These are phyloP conservation scores for Cicer yamashitae DNA, from an alignment of 306 rosid species.

Conservation along the genomic window DNA sequence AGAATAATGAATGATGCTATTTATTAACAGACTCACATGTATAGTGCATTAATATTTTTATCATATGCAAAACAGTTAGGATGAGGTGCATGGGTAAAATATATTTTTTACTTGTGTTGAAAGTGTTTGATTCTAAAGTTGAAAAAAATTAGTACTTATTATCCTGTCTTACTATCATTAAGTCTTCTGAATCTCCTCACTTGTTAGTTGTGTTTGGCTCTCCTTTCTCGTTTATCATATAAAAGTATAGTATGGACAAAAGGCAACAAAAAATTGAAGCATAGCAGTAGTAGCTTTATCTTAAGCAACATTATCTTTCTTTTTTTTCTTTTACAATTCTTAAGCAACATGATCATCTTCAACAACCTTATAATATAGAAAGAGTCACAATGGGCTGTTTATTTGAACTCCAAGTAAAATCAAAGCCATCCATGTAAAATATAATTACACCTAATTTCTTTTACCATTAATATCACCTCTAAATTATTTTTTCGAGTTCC, in stretches of 20 bases:
- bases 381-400: not conserved
- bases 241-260: no score
- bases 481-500: no score
- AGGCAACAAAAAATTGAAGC: no score
- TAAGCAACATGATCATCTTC: no score
- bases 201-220: not conserved
- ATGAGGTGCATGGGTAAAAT: not conserved
- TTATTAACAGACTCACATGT: slow-evolving; percentile 16
- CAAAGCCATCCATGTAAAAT: not conserved
- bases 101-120: not conserved
- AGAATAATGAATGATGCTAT: slow-evolving; percentile 15
- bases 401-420: not conserved
- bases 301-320: no score
- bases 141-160: not conserved
- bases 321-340: no score
- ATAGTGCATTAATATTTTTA: not conserved
- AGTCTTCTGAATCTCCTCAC: not conserved
- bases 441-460: not conserved
- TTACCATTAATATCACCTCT: not conserved
- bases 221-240: no score
- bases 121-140: not conserved
- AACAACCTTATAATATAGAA: not conserved
- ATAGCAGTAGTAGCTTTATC: no score
- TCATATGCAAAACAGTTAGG: not conserved
- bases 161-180: not conserved